Evolutionary conservation across 345 rosid species (phyloP).

Genomic region (Bruguiera sexangula): DNA sequence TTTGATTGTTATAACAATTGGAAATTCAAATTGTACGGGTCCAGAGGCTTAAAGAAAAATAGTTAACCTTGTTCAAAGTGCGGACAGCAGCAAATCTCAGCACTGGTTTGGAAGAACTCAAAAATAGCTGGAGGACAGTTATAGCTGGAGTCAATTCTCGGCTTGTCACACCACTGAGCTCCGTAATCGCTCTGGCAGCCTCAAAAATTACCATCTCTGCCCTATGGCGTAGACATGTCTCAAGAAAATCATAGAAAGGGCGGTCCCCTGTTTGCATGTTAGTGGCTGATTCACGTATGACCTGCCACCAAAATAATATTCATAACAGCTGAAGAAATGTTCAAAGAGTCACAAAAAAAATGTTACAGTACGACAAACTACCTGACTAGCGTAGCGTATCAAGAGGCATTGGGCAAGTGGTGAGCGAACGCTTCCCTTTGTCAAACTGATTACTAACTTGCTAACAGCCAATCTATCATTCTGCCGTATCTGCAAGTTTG

Average conservation of each 20-base stretch:
- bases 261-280: constrained; percentile 81
- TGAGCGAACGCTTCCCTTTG: constrained; percentile 94
- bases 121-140: constrained; percentile 93
- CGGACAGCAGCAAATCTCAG: constrained; percentile 98
- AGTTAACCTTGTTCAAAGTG: constrained; percentile 82
- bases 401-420: constrained; percentile 95
- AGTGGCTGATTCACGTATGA: constrained; percentile 74
- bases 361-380: constrained; percentile 20
- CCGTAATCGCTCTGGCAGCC: constrained; percentile 99
- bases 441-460: constrained; percentile 85
- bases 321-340: neutral
- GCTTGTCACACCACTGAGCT: constrained; percentile 88
- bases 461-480: constrained; percentile 88
- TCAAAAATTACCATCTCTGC: constrained; percentile 98
- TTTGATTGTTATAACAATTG: neutral
- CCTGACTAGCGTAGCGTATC: constrained; percentile 93
- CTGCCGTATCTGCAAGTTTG: constrained; percentile 70
- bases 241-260: constrained; percentile 94
- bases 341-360: neutral
- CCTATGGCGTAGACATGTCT: constrained; percentile 93
- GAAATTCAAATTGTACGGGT: neutral
- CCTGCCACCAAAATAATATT: constrained; percentile 41
- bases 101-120: constrained; percentile 96
- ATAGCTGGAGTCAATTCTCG: constrained; percentile 96
- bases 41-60: constrained; percentile 6